Percentiles rank a stretch among this genome's conserved stretches.
Conservation (phyloP, 768 basidiomycete species). For the Termitomyces sp. region DNA sequence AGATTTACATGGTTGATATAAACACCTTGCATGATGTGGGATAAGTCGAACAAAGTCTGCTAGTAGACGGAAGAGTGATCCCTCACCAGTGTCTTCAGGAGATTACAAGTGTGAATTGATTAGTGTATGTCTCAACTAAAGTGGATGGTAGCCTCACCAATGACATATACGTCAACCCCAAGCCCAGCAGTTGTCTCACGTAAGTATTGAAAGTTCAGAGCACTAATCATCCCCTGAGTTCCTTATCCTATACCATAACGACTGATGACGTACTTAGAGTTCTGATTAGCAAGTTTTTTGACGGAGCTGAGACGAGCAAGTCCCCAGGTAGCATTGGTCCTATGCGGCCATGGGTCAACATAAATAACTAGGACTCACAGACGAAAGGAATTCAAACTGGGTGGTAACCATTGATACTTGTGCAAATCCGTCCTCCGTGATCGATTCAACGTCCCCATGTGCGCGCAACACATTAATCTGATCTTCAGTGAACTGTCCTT, state of each 20-base stretch:
- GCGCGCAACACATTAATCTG: slow-evolving; percentile 20
- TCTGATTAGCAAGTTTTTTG: slow-evolving; percentile 15
- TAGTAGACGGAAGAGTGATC: background rate
- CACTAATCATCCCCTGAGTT: background rate
- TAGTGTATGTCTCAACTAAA: background rate
- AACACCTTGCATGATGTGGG: background rate
- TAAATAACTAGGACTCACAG: too few species aligned
- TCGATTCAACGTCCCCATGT: slow-evolving; percentile 20
- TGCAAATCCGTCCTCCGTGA: slow-evolving; percentile 24
- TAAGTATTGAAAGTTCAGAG: slow-evolving; percentile 9
- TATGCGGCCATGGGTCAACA: background rate
- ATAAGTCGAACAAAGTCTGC: background rate
- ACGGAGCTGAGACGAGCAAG: slow-evolving; percentile 25
- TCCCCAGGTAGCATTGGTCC: slow-evolving; percentile 32
- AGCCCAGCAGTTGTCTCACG: slow-evolving; percentile 15
- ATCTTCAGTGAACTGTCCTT: slow-evolving; percentile 16
- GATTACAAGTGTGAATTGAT: background rate
- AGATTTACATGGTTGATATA: slow-evolving; percentile 4
- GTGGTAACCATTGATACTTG: slow-evolving; percentile 14
- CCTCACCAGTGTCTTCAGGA: slow-evolving; percentile 22
- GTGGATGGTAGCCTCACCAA: slow-evolving; percentile 25
- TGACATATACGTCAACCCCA: slow-evolving; percentile 32
- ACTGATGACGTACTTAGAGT: slow-evolving; percentile 7
- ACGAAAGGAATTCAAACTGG: slow-evolving; percentile 15
- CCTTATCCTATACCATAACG: too few species aligned